Evolutionary conservation across 139 green algal genomes (phyloP).

Genomic region (Coelastrella sp.): DNA sequence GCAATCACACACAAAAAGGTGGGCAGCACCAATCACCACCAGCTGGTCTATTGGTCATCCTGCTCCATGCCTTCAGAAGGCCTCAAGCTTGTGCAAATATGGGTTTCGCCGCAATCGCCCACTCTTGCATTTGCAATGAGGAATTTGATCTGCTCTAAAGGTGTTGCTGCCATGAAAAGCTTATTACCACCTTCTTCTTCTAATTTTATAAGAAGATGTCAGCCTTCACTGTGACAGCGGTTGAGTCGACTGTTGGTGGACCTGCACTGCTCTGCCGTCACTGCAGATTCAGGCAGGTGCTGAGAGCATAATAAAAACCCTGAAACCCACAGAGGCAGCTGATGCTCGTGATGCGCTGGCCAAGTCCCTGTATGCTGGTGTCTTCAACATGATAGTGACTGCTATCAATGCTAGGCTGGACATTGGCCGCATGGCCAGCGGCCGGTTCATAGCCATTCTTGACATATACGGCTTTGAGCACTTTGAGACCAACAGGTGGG

Average conservation of each 20-base stretch:
- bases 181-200: too few relatives aligned
- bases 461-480: slow-evolving; percentile 97
- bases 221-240: too few relatives aligned
- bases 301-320: slow-evolving; percentile 79
- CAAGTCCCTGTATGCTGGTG: slow-evolving; percentile 86
- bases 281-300: slow-evolving; percentile 68
- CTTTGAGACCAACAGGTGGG: slow-evolving; percentile 75
- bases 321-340: slow-evolving; percentile 69
- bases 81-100: too few relatives aligned
- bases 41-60: too few relatives aligned
- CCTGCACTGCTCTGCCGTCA: not conserved
- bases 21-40: too few relatives aligned
- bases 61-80: too few relatives aligned
- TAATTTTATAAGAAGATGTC: too few relatives aligned
- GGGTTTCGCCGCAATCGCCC: too few relatives aligned
- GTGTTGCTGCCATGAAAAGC: too few relatives aligned
- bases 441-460: slow-evolving; percentile 84
- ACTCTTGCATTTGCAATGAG: too few relatives aligned
- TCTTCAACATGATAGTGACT: slow-evolving; percentile 82
- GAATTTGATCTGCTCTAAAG: too few relatives aligned
- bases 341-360: slow-evolving; percentile 85
- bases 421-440: slow-evolving; percentile 43
- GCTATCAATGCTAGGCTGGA: slow-evolving; percentile 77
- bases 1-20: slow-evolving; percentile 50
- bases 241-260: not conserved